These are phyloP conservation scores for Komagataella kurtzmanii DNA, from an alignment of 805 yeast species.

Conservation along the genomic window DNA sequence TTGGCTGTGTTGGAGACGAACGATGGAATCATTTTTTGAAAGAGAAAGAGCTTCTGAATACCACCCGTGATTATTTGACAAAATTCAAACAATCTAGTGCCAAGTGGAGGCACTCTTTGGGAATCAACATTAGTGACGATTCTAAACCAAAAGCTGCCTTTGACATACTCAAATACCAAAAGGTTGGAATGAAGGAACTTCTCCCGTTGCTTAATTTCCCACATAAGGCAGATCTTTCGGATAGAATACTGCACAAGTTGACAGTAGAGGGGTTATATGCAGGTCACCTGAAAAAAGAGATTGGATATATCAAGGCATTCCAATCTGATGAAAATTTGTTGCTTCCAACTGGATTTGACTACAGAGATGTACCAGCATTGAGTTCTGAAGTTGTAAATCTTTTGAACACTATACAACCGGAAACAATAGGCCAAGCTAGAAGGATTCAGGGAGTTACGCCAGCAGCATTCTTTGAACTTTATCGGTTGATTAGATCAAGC, in stretches of 20 bases:
- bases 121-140: slow-evolving; percentile 34
- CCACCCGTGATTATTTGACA: slow-evolving; percentile 30
- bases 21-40: slow-evolving; percentile 36
- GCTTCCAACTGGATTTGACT: slow-evolving; percentile 60
- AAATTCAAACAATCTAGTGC: slow-evolving; percentile 33
- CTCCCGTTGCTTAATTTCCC: slow-evolving; percentile 20
- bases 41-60: slow-evolving; percentile 31
- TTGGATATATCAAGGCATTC: slow-evolving; percentile 59
- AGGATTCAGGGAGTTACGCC: slow-evolving; percentile 93
- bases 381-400: slow-evolving; percentile 63
- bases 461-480: slow-evolving; percentile 75
- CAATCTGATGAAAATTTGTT: slow-evolving; percentile 67
- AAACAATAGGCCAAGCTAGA: slow-evolving; percentile 89
- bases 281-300: slow-evolving; percentile 67
- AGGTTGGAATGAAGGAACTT: slow-evolving; percentile 16
- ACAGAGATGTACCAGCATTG: slow-evolving; percentile 43
- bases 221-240: slow-evolving; percentile 13
- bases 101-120: slow-evolving; percentile 47
- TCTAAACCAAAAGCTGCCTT: slow-evolving; percentile 49
- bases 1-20: slow-evolving; percentile 52
- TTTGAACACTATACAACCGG: slow-evolving; percentile 67
- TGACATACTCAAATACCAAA: slow-evolving; percentile 52
- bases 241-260: slow-evolving; percentile 42
- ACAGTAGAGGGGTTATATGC: slow-evolving; percentile 74
- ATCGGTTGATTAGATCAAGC: slow-evolving; percentile 28